Evolutionary conservation across 441 rosid species (phyloP).

Genomic region (Aquilaria agallochum): DNA sequence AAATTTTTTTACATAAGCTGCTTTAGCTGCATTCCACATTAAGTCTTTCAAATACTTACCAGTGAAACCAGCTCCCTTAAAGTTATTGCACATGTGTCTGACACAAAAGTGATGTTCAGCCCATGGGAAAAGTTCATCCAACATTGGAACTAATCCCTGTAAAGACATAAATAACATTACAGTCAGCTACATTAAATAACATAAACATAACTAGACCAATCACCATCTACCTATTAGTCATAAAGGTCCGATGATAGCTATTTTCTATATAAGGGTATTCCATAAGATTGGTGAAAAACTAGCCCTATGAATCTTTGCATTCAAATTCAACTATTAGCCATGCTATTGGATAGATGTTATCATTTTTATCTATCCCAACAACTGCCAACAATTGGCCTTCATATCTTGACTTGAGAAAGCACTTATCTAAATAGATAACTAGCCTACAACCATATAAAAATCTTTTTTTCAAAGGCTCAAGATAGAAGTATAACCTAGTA

Average conservation of each 20-base stretch:
- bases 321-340: not conserved
- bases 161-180: too few relatives aligned
- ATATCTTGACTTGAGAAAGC: not conserved
- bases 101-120: not conserved
- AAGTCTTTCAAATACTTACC: not conserved
- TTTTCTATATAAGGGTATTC: too few relatives aligned
- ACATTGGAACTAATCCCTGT: too few relatives aligned
- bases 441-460: not conserved
- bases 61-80: not conserved
- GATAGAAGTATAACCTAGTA: too few relatives aligned
- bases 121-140: too few relatives aligned
- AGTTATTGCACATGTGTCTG: not conserved
- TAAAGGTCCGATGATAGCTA: not conserved
- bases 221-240: too few relatives aligned
- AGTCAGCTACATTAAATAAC: too few relatives aligned
- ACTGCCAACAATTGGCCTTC: not conserved
- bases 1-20: not conserved
- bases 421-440: not conserved
- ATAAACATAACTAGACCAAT: too few relatives aligned
- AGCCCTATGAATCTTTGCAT: not conserved
- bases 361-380: slow-evolving; percentile 1
- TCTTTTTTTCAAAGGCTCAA: not conserved
- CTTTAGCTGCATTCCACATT: not conserved
- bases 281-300: not conserved
- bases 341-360: not conserved